Conservation (phyloP, 352 stramenopile genomes). For the Globisporangium parvum region DNA sequence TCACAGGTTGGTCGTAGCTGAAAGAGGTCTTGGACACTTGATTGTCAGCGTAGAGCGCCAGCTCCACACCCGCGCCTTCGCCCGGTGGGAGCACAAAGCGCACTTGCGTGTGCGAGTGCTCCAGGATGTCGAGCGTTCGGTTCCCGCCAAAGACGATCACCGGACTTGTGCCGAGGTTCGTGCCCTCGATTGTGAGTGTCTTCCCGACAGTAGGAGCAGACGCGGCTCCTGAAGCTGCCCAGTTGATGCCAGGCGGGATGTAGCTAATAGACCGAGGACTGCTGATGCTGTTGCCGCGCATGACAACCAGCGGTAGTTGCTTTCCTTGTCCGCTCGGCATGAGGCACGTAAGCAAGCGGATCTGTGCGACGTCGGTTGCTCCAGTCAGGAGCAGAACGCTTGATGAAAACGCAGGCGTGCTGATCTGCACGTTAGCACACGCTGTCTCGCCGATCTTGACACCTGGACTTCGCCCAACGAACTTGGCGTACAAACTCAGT, state of each 20-base stretch:
- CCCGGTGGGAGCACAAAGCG: constrained; percentile 41
- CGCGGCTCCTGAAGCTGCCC: constrained; percentile 24
- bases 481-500: constrained; percentile 48
- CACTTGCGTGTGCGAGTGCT: constrained; percentile 26
- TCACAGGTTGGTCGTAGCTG: constrained; percentile 40
- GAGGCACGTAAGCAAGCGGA: constrained; percentile 34
- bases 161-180: constrained; percentile 39
- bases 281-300: constrained; percentile 28
- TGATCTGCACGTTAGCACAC: constrained; percentile 27
- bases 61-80: constrained; percentile 28
- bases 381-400: constrained; percentile 12
- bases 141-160: constrained; percentile 16
- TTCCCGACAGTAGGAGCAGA: constrained; percentile 35
- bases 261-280: constrained; percentile 47
- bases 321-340: constrained; percentile 42
- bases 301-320: constrained; percentile 28
- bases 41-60: constrained; percentile 37
- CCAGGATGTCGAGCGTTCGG: constrained; percentile 17
- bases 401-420: constrained; percentile 6
- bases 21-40: constrained; percentile 34
- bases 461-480: constrained; percentile 33
- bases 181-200: constrained; percentile 25
- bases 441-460: constrained; percentile 23
- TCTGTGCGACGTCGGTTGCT: constrained; percentile 22
- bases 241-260: constrained; percentile 37